A percentile compares a stretch with the other conserved stretches of the same genome.
phyloP scores from a whole-genome alignment of 768 basidiomycete species.

The Suillus americanus region DNA sequence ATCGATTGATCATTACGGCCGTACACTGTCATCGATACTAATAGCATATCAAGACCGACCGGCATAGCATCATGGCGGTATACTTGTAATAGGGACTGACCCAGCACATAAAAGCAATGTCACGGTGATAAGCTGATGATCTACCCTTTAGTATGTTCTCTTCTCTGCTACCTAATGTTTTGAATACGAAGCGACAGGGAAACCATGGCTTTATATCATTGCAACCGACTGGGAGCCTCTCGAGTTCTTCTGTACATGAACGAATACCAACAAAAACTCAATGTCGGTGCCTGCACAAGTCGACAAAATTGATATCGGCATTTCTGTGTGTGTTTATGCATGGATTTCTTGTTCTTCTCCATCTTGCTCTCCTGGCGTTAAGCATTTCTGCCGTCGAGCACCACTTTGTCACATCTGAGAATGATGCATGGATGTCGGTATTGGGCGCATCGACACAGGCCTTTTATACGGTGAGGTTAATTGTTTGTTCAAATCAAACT shows the following conservation, averaged over 20 bases:
- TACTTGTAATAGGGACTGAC: not conserved
- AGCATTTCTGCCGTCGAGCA: not conserved
- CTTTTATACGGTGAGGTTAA: conserved; percentile 8
- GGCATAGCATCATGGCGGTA: not conserved
- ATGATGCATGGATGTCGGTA: not conserved
- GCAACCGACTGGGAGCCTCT: not conserved
- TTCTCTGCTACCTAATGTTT: not conserved
- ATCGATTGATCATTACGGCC: too few species aligned
- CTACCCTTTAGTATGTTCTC: not conserved
- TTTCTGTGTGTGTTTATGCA: not conserved
- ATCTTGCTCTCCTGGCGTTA: conserved; percentile 9
- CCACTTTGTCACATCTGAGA: not conserved
- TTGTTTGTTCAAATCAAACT: not conserved
- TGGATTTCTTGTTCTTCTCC: conserved; percentile 11
- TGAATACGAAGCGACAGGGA: not conserved
- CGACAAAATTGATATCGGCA: not conserved
- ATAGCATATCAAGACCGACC: not conserved
- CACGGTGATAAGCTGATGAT: not conserved
- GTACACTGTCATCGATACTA: too few species aligned
- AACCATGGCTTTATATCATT: not conserved
- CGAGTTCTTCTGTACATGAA: not conserved
- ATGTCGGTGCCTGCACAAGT: not conserved
- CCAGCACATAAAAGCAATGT: not conserved
- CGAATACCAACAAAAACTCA: not conserved
- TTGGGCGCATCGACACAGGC: conserved; percentile 3